Evolutionary conservation across 371 early-diverging fungal genomes (phyloP).

Genomic region (Cladochytrium tenue): DNA sequence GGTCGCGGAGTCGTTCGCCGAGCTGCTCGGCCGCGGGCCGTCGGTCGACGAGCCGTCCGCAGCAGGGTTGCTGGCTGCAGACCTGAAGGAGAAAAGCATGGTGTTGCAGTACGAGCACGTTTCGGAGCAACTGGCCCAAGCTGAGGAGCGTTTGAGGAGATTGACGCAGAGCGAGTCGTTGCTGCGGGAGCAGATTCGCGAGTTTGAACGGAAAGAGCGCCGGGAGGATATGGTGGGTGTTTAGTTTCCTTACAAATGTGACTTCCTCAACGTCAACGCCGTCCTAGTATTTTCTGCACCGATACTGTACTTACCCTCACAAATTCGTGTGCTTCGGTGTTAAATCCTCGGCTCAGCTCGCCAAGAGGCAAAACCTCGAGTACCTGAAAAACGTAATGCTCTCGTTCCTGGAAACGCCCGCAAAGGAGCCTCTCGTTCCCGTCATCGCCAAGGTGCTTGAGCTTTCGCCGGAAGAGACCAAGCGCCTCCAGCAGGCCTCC

Average conservation of each 20-base stretch:
- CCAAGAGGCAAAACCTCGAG: conserved; percentile 27
- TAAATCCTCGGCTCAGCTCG: too few relatives aligned
- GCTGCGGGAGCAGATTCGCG: conserved; percentile 33
- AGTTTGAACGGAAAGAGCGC: conserved; percentile 27
- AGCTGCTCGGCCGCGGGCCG: conserved; percentile 1
- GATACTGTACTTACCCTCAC: too few relatives aligned
- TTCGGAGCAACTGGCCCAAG: conserved; percentile 29
- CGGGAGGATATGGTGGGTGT: conserved; percentile 27
- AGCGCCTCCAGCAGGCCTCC: conserved; percentile 9
- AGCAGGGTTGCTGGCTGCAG: neutral
- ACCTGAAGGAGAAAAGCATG: conserved; percentile 26
- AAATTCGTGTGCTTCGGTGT: too few relatives aligned
- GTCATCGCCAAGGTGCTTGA: conserved; percentile 33
- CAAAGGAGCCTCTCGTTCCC: conserved; percentile 30
- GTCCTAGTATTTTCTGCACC: too few relatives aligned
- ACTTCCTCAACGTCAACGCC: too few relatives aligned
- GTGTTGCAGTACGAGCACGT: conserved; percentile 27
- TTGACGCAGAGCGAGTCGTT: conserved; percentile 27
- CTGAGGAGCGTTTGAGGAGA: conserved; percentile 26
- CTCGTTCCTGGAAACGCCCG: conserved; percentile 34
- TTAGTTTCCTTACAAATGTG: too few relatives aligned
- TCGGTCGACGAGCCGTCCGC: neutral
- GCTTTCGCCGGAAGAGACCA: conserved; percentile 30
- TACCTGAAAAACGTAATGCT: conserved; percentile 40
- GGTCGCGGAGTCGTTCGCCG: conserved; percentile 4